phyloP scores from a whole-genome alignment of 805 yeast genomes.

The Komagataella populi region DNA sequence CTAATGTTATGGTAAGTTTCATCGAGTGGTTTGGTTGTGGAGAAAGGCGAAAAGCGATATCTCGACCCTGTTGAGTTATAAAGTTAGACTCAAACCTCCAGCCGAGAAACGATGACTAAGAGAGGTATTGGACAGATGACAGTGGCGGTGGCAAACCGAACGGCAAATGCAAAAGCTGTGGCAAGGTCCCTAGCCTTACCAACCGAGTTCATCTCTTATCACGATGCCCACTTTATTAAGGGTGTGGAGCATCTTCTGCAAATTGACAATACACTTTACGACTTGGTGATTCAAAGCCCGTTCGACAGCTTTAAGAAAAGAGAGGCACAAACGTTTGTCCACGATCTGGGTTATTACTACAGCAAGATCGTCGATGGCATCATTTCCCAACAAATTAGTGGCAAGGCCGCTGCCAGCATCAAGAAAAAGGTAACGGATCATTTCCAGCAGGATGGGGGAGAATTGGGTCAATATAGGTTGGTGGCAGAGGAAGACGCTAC shows the following conservation, averaged over 20 bases:
- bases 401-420: constrained; percentile 67
- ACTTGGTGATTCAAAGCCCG: constrained; percentile 3
- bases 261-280: constrained; percentile 12
- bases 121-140: not conserved
- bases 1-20: constrained; percentile 39
- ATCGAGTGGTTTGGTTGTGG: constrained; percentile 13
- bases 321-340: not conserved
- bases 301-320: constrained; percentile 6
- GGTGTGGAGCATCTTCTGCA: constrained; percentile 11
- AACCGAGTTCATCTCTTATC: constrained; percentile 4
- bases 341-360: constrained; percentile 19
- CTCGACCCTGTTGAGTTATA: not conserved
- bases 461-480: constrained; percentile 38
- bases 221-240: constrained; percentile 9
- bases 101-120: not conserved
- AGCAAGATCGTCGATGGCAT: constrained; percentile 31
- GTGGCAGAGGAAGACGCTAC: constrained; percentile 29
- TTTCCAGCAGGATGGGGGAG: constrained; percentile 14
- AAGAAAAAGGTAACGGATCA: constrained; percentile 26
- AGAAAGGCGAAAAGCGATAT: not conserved
- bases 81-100: too few species aligned
- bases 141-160: not conserved
- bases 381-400: constrained; percentile 66
- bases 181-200: constrained; percentile 3
- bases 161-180: not conserved